Conservation (phyloP, 768 basidiomycete genomes). For the Leccinum boreale region DNA sequence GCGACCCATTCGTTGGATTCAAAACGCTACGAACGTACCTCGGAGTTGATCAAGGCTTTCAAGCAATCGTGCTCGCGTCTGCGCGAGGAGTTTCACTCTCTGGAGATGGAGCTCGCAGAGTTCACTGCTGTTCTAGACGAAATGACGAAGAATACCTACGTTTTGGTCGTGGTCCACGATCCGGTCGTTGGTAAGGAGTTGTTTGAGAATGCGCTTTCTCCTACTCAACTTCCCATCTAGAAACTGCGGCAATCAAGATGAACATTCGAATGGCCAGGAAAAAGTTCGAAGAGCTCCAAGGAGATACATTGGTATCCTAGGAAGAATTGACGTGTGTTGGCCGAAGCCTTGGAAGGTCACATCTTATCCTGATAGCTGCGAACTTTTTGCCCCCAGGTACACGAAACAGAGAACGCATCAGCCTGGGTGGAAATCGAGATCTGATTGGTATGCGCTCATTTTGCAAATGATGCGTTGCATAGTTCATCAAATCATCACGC, state of each 20-base stretch:
- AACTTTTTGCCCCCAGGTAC: not conserved
- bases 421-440: not conserved
- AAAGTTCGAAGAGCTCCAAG: conserved; percentile 90
- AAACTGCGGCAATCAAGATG: conserved; percentile 82
- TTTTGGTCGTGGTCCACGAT: conserved; percentile 85
- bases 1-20: conserved; percentile 51
- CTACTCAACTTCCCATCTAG: conserved; percentile 38
- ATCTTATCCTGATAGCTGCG: not conserved
- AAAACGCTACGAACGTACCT: conserved; percentile 81
- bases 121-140: conserved; percentile 91
- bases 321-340: not conserved
- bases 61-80: conserved; percentile 86
- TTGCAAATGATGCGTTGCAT: not conserved
- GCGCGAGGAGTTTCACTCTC: conserved; percentile 78
- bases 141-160: conserved; percentile 90
- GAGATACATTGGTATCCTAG: conserved; percentile 49
- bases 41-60: conserved; percentile 94
- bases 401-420: not conserved
- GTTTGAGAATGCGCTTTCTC: not conserved
- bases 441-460: not conserved
- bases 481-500: not conserved
- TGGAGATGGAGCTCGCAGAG: conserved; percentile 82
- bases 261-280: conserved; percentile 83
- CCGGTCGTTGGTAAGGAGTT: conserved; percentile 71
- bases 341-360: not conserved